Percentiles rank a stretch among this genome's conserved stretches.
Evolutionary conservation across 768 basidiomycete genomes (phyloP).

Genomic region (Trametes punicea): DNA sequence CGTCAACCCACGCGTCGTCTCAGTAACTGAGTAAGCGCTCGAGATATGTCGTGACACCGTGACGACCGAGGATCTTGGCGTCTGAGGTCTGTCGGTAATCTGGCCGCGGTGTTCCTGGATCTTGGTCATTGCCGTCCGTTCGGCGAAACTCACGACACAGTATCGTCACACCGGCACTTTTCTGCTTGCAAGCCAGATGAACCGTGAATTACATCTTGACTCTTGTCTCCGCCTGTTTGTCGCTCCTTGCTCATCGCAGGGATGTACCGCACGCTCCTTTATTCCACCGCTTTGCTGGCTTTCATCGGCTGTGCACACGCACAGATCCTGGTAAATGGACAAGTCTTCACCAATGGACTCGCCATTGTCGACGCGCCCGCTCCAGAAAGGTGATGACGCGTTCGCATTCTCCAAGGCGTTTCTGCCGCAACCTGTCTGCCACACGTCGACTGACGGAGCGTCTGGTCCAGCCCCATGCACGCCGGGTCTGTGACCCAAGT

Average conservation of each 20-base stretch:
- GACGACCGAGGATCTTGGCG: constrained; percentile 11
- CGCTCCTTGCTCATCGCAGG: neutral
- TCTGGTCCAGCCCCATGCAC: constrained; percentile 25
- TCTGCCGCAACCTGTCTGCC: neutral
- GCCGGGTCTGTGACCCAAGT: constrained; percentile 32
- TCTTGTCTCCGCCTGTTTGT: neutral
- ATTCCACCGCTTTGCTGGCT: constrained; percentile 12
- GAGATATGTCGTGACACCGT: neutral
- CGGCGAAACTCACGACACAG: neutral
- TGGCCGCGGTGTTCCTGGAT: constrained; percentile 2
- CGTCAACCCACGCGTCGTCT: constrained; percentile 4
- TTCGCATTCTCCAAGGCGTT: neutral
- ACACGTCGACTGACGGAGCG: neutral
- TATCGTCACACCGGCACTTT: neutral
- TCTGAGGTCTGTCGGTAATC: neutral
- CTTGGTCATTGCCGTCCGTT: constrained; percentile 6
- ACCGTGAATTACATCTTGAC: neutral
- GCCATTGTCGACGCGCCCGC: constrained; percentile 34
- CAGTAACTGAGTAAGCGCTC: neutral
- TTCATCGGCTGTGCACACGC: constrained; percentile 9
- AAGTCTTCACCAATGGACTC: constrained; percentile 32
- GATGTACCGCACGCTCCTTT: constrained; percentile 25
- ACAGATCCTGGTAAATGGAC: constrained; percentile 29
- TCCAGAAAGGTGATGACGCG: constrained; percentile 21
- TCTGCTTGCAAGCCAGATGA: neutral